These are phyloP conservation scores for Fusarium metavorans DNA, from an alignment of 2,329 filamentous ascomycete species.

Conservation along the genomic window DNA sequence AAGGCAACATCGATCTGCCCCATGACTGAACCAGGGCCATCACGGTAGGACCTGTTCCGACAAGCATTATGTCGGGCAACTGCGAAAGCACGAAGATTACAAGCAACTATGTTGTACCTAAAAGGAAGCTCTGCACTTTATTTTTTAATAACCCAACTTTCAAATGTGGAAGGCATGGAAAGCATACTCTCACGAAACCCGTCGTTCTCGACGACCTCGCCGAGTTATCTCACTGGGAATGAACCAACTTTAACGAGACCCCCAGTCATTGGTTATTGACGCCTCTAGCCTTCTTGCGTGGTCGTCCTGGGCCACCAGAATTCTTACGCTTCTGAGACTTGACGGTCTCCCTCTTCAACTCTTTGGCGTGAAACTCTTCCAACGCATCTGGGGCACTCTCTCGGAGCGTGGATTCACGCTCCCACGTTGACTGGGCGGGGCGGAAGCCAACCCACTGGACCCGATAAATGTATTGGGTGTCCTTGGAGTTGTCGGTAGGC, in stretches of 20 bases:
- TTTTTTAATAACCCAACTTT: background rate
- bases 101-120: background rate
- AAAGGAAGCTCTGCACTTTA: background rate
- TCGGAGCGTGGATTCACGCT: conserved; percentile 36
- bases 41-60: background rate
- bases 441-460: conserved; percentile 44
- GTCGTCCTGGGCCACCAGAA: conserved; percentile 37
- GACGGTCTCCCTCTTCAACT: conserved; percentile 8
- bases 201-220: background rate
- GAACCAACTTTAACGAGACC: background rate
- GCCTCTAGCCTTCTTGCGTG: conserved; percentile 37
- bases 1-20: background rate
- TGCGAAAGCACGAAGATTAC: background rate
- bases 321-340: conserved; percentile 34
- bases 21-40: background rate
- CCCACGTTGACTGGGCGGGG: conserved; percentile 34
- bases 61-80: background rate
- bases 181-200: background rate
- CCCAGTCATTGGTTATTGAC: background rate
- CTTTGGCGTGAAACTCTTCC: conserved; percentile 40
- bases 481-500: conserved; percentile 8
- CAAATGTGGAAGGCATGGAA: background rate
- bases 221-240: background rate
- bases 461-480: conserved; percentile 29
- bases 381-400: conserved; percentile 38